Base-by-base conservation (phyloP, 1,284 basidiomycete species). In the Afroboletus lepidellus region DNA sequence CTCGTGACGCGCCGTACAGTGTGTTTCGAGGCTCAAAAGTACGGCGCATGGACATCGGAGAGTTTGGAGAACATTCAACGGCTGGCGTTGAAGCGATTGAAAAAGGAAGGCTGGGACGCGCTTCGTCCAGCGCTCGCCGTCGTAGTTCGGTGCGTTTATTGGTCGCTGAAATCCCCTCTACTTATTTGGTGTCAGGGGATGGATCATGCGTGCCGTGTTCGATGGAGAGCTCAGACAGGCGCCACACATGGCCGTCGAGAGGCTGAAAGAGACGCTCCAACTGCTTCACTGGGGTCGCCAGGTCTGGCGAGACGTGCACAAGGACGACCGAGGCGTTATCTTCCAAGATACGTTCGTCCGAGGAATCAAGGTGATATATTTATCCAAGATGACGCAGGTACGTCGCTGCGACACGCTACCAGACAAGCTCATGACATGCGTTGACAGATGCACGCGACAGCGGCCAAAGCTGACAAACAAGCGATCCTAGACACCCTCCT, bases 21-120 rank as follows among this genome's bases (percentile, higher is more conserved):
- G 7, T 2, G 2, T 15, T 42, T 55, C 13, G 63, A 66, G 50
- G 36, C 27, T n/a, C 25, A 50, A 15, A 57, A 38, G 25, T 18
- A n/a, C 23, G 52, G 44, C 6, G 61, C 55, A 9, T 65, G 61
- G 63, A 7, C 32, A 4, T 41, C 53, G 3, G 55, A 48, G 56
- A 2, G 1, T 8, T 57, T 65, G 2, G 61, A 70, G 11, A 24
- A 20, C 4, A 53, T 71, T 23, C 60, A 67, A 16, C 34, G 46
- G 33, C 55, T 61, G 32, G 29, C 37, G 8, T 8, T 56, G 41
- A 18, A 41, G 15, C 43, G 41, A 11, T n/a, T 38, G 39, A 45
- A 45, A 21, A 46, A 36, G 18, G 8, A 27, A 16, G 54, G 27
- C 7, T 57, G 44, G 56, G 5, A 18, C 13, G 21, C 32, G 8